Evolutionary conservation across 1,139 yeast genomes (phyloP), one percentile per base, ranked within the genome.

Genomic region (Debaryomyces subglobosus): DNA sequence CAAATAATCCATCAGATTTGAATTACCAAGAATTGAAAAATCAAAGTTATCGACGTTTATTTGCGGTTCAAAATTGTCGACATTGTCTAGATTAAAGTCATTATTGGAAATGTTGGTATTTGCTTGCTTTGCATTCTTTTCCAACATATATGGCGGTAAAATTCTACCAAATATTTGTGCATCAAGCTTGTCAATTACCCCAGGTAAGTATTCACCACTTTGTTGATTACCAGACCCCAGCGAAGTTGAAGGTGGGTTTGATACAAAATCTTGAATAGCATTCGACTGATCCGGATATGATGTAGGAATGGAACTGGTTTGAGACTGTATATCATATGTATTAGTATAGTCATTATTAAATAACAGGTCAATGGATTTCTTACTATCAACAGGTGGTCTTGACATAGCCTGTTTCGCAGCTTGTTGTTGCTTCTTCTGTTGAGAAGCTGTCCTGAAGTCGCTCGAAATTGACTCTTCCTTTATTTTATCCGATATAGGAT

Each of bases 151-250:
- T 1, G 96, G 95, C 3, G 96, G 96, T 47, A 89, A 64, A 57
- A 86, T 85, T 45, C 88, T 73, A 0, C 96, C 96, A 70, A 90
- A 89, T 12, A 90, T 78, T 61, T 89, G 94, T 52, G 89, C 81
- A 64, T 90, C 96, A 42, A 89, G 69, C 56, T 85, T 86, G 64
- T 89, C 96, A 75, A 89, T 85, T 16, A 87, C 85, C 4, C 96
- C 95, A 1, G 94, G 90, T 50, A 86, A 76, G 59, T 88, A 88
- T 18, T 30, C 35, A 34, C 30, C 47, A 25, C 23, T 30, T 23
- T 15, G 29, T 39, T 38, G 38, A n/a, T 20, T 38, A 13, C 9
- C 24, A n/a, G 33, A 23, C 3, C 25, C 25, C n/a, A 13, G 21
- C 23, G 25, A 43, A 7, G 38, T 21, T 29, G 18, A 12, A n/a